These are phyloP conservation scores for Paracorniculantispora psalliotae DNA, from an alignment of 2,329 filamentous ascomycete genomes.

Conservation along the genomic window DNA sequence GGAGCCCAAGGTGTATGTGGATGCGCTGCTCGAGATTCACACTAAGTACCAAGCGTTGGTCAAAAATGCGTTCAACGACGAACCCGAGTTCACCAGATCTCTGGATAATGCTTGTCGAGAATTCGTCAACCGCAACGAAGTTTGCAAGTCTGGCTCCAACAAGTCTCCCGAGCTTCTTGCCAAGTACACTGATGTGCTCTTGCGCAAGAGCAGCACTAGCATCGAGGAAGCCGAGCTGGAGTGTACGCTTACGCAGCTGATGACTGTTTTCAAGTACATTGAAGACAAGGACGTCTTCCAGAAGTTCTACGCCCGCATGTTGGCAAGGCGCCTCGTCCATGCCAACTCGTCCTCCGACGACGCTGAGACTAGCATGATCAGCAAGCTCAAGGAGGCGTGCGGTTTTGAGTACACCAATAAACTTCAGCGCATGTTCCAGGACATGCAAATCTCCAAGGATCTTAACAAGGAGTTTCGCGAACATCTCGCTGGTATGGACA, in stretches of 20 bases:
- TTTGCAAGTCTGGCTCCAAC: slow-evolving; percentile 89
- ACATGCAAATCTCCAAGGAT: slow-evolving; percentile 98
- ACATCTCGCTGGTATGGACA: slow-evolving; percentile 51
- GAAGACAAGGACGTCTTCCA: slow-evolving; percentile 99
- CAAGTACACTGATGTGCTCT: slow-evolving; percentile 87
- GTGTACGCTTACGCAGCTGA: slow-evolving; percentile 82
- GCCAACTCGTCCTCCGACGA: slow-evolving; percentile 94
- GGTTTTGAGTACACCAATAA: slow-evolving; percentile 99
- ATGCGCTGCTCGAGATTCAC: slow-evolving; percentile 90
- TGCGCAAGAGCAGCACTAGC: slow-evolving; percentile 89
- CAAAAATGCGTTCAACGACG: slow-evolving; percentile 86
- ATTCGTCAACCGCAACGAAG: slow-evolving; percentile 95
- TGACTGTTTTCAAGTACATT: slow-evolving; percentile 99
- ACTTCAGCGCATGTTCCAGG: slow-evolving; percentile 98
- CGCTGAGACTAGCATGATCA: slow-evolving; percentile 98
- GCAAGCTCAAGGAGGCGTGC: slow-evolving; percentile 96
- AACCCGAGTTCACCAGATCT: slow-evolving; percentile 93
- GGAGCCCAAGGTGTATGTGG: slow-evolving; percentile 95
- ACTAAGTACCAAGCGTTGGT: slow-evolving; percentile 89
- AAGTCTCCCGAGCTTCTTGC: slow-evolving; percentile 92
- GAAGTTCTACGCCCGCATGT: slow-evolving; percentile 97
- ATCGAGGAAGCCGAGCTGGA: slow-evolving; percentile 93
- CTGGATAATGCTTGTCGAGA: slow-evolving; percentile 96
- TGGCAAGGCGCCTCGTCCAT: slow-evolving; percentile 90
- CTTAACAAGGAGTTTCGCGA: slow-evolving; percentile 86